Percentiles rank a stretch among this genome's conserved stretches.
phyloP scores from a whole-genome alignment of 148 eudicot genomes.

The Selenicereus undatus region DNA sequence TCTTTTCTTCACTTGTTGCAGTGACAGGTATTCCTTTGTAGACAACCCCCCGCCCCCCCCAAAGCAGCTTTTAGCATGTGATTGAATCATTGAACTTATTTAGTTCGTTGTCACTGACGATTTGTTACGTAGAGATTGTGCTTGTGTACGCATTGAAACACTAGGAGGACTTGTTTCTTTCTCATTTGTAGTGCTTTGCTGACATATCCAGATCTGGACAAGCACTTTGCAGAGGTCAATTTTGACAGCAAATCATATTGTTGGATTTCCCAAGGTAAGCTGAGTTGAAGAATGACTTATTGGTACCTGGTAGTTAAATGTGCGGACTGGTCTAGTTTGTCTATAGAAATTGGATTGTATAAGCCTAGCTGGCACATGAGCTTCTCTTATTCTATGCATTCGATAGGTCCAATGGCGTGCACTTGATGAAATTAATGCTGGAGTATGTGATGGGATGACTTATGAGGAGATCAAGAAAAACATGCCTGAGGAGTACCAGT shows the following conservation, averaged over 20 bases:
- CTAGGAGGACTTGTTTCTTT: background rate
- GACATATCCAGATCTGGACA: slow-evolving; percentile 71
- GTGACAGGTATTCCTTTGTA: no score
- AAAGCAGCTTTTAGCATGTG: no score
- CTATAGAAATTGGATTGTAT: background rate
- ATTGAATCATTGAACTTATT: no score
- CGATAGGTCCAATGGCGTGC: slow-evolving; percentile 98
- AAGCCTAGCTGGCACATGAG: background rate
- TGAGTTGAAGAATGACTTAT: background rate
- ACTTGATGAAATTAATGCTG: slow-evolving; percentile 94
- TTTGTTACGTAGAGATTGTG: no score
- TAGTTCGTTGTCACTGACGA: no score
- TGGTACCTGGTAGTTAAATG: background rate
- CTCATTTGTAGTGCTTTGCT: slow-evolving; percentile 11
- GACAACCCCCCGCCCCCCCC: no score
- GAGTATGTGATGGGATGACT: slow-evolving; percentile 98
- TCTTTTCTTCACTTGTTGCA: background rate
- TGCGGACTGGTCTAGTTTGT: background rate
- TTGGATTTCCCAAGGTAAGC: slow-evolving; percentile 91
- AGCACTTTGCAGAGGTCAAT: slow-evolving; percentile 97
- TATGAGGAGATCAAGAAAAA: slow-evolving; percentile 90
- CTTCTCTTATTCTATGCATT: slow-evolving; percentile 5
- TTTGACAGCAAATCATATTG: slow-evolving; percentile 74
- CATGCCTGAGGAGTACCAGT: slow-evolving; percentile 96
- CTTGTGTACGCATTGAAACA: background rate